Conservation (phyloP, 2,329 filamentous ascomycete species). For the Aspergillus awamori region DNA sequence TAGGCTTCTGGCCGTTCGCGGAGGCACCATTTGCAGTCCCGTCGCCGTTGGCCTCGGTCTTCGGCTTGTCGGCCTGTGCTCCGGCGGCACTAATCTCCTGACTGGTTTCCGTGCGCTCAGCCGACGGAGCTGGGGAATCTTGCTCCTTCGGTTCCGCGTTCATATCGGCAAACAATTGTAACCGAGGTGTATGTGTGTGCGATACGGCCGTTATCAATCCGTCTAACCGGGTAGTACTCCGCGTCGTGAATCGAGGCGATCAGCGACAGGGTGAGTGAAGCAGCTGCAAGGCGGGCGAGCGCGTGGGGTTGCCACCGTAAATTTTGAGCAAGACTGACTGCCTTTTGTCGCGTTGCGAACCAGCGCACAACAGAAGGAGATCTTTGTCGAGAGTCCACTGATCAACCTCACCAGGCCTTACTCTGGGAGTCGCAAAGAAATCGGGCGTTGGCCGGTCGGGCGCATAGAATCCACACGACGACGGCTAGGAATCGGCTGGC, state of each 20-base stretch:
- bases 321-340: slow-evolving; percentile 11
- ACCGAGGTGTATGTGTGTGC: too few species aligned
- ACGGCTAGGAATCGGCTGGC: not conserved
- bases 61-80: slow-evolving; percentile 41
- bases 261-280: not conserved
- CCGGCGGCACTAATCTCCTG: slow-evolving; percentile 41
- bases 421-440: slow-evolving; percentile 15
- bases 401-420: slow-evolving; percentile 4
- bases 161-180: slow-evolving; percentile 34
- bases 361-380: slow-evolving; percentile 10
- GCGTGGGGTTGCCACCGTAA: not conserved
- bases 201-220: not conserved
- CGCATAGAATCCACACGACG: slow-evolving; percentile 21
- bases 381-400: slow-evolving; percentile 19
- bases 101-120: slow-evolving; percentile 43
- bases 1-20: slow-evolving; percentile 67
- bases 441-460: slow-evolving; percentile 15
- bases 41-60: slow-evolving; percentile 50
- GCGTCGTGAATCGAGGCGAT: not conserved
- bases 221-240: not conserved
- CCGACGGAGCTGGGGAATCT: slow-evolving; percentile 39
- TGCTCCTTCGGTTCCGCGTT: slow-evolving; percentile 37
- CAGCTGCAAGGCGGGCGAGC: not conserved
- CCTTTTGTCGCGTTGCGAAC: slow-evolving; percentile 16
- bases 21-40: slow-evolving; percentile 52